Conservation (phyloP, 257 asterid species). For the Lycium ferocissimum region DNA sequence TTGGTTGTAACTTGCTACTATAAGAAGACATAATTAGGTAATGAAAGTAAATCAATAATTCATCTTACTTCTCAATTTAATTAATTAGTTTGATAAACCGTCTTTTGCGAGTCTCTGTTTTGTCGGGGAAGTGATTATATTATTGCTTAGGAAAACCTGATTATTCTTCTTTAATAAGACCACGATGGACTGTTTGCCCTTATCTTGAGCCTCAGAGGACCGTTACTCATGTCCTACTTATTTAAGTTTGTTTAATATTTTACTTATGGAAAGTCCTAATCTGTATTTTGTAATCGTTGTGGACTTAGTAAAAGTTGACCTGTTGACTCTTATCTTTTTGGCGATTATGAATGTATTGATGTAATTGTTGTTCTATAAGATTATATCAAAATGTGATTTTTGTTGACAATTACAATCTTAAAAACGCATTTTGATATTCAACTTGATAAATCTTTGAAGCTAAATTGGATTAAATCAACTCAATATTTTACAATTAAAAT, state of each 20-base stretch:
- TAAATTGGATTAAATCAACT: no score
- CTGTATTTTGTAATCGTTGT: not conserved
- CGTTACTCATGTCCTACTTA: not conserved
- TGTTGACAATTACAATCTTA: no score
- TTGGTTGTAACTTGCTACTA: not conserved
- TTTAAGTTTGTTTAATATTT: not conserved
- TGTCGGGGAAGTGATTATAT: not conserved
- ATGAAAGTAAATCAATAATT: not conserved
- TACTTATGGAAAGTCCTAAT: not conserved
- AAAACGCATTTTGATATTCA: no score
- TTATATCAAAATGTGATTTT: no score
- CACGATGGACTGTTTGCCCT: not conserved
- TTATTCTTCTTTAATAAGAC: not conserved
- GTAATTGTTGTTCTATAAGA: no score
- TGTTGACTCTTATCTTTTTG: not conserved
- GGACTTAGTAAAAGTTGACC: not conserved
- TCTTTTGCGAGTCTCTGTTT: not conserved
- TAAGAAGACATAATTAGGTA: not conserved
- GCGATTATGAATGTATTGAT: no score
- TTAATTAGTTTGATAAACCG: not conserved
- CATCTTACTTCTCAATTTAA: not conserved
- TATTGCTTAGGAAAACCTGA: not conserved
- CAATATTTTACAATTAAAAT: no score
- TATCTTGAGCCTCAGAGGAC: not conserved
- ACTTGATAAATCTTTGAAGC: no score